These are phyloP conservation scores for Nadsonia fulvescens DNA, from an alignment of 805 yeast species.

Conservation along the genomic window DNA sequence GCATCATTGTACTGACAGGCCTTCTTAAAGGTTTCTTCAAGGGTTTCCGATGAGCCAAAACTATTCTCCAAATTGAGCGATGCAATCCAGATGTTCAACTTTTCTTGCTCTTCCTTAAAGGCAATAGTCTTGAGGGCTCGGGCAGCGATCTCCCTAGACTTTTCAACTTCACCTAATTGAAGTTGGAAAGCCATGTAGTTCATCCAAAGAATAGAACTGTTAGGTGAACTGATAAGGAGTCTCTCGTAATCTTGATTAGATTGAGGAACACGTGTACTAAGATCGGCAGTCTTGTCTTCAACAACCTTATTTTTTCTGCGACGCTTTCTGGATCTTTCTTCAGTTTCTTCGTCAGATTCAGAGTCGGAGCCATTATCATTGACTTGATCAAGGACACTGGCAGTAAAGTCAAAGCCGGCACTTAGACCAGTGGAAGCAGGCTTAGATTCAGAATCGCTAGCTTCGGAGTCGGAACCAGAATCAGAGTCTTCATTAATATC, in stretches of 20 bases:
- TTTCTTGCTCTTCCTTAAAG: conserved; percentile 83
- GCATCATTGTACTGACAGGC: conserved; percentile 89
- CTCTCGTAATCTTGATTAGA: conserved; percentile 87
- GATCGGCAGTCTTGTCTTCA: conserved; percentile 72
- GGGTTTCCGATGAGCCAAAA: conserved; percentile 71
- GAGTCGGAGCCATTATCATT: conserved; percentile 34
- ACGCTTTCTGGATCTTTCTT: conserved; percentile 14
- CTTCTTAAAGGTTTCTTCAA: conserved; percentile 65
- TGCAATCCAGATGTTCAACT: conserved; percentile 91
- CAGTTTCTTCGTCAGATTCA: conserved; percentile 38
- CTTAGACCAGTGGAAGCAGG: conserved; percentile 27
- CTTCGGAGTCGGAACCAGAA: conserved; percentile 18
- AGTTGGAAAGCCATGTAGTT: conserved; percentile 96
- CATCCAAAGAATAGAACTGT: conserved; percentile 91
- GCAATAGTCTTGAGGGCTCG: conserved; percentile 83
- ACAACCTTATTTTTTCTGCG: conserved; percentile 30
- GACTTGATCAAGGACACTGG: conserved; percentile 47
- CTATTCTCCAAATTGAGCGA: conserved; percentile 81
- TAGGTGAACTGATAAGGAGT: conserved; percentile 76
- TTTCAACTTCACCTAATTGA: conserved; percentile 83
- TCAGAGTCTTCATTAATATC: conserved; percentile 17
- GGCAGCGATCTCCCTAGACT: conserved; percentile 83
- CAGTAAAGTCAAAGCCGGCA: conserved; percentile 92
- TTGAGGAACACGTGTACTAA: conserved; percentile 75
- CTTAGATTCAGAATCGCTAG: conserved; percentile 18